Evolutionary conservation across 2,329 filamentous ascomycete species (phyloP), one percentile per base, ranked within the genome.

Genomic region (Fusarium sarcochroum): DNA sequence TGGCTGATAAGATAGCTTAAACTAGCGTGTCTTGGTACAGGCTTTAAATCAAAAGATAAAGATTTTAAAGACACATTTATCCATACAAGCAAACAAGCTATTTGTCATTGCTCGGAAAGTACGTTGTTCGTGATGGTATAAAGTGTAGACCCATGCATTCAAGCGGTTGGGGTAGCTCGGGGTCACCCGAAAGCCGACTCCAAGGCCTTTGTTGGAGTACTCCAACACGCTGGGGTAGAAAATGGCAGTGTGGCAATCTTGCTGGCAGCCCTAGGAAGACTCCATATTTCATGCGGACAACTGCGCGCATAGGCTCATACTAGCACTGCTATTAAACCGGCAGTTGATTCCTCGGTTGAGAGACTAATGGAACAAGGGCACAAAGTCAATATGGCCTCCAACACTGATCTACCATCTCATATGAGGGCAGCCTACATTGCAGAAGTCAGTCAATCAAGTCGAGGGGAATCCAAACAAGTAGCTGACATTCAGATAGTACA

Each of bases 151-250:
- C 34, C 17, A 35, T 35, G 17, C 34, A 7, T 15, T 1, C 9
- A 7, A 23, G 55, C 6, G 1, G 55, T 53, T 52, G 58, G 58
- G 13, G 58, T 41, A 61, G 6, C 32, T 52, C 10, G 34, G 18
- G n/a, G 9, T 38, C 27, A n/a, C 3, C 38, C 35, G 6, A 40
- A 30, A 34, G 20, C 38, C 27, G 42, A 59, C 58, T 35, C 58
- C 58, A 61, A 53, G 46, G 17, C 18, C 34, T 46, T 14, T 52
- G 55, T 60, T 35, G 45, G 46, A n/a, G 46, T 61, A 61, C 58
- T 41, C 55, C 58, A 61, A 21, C 25, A 18, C 17, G 14, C 20
- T 38, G 40, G 25, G 30, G 46, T n/a, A 25, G 6, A 18, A 7
- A 34, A 18, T 17, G 27, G 38, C 11, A n/a, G 8, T 51, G 49